phyloP scores from a whole-genome alignment of 1,139 yeast genomes.

The Debaryomyces udenii region DNA sequence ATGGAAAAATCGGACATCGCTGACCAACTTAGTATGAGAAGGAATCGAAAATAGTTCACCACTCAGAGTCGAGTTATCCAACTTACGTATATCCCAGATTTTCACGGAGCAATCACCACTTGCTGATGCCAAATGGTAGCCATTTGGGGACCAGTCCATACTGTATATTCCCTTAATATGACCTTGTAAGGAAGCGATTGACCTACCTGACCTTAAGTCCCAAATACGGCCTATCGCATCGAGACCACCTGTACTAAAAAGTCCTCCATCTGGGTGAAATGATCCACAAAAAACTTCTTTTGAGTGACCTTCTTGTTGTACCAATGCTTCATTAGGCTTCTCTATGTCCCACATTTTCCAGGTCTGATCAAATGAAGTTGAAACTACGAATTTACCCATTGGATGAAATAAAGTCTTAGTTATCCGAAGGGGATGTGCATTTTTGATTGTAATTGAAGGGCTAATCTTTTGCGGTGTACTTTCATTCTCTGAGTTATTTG shows the following conservation, averaged over 20 bases:
- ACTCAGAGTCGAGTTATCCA: slow-evolving; percentile 25
- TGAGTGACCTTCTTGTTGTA: slow-evolving; percentile 84
- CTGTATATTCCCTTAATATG: slow-evolving; percentile 76
- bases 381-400: slow-evolving; percentile 51
- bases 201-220: slow-evolving; percentile 84
- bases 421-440: slow-evolving; percentile 59
- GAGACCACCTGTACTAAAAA: slow-evolving; percentile 75
- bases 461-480: slow-evolving; percentile 12
- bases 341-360: slow-evolving; percentile 88
- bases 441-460: slow-evolving; percentile 24
- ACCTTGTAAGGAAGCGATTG: slow-evolving; percentile 59
- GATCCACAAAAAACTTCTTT: slow-evolving; percentile 67
- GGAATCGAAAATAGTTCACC: slow-evolving; percentile 58
- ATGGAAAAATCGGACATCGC: slow-evolving; percentile 61
- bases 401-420: slow-evolving; percentile 74
- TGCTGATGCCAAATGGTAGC: slow-evolving; percentile 76
- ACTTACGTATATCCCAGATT: slow-evolving; percentile 80
- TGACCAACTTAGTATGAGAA: slow-evolving; percentile 75
- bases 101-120: slow-evolving; percentile 82
- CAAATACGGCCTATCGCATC: slow-evolving; percentile 78
- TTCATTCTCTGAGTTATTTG: slow-evolving; percentile 15
- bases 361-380: slow-evolving; percentile 83
- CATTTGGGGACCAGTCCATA: slow-evolving; percentile 76
- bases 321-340: slow-evolving; percentile 29
- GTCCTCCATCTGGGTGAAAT: slow-evolving; percentile 78